These are phyloP conservation scores for Triadica sebifera DNA, from an alignment of 345 rosid genomes.

Conservation along the genomic window DNA sequence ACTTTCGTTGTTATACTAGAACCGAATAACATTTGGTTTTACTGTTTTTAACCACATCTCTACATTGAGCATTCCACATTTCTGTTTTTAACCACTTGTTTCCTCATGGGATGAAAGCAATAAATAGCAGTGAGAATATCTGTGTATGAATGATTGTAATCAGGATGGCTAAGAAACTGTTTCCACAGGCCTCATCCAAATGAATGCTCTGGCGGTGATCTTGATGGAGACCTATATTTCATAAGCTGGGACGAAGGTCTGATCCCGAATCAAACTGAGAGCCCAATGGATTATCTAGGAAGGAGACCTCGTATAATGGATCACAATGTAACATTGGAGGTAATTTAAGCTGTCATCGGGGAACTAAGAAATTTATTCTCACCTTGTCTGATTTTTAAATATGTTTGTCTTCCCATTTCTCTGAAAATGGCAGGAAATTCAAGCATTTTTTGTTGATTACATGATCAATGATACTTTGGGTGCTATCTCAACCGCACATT, in stretches of 20 bases:
- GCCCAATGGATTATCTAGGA: conserved; percentile 89
- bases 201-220: conserved; percentile 99
- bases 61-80: background rate
- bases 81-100: background rate
- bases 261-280: conserved; percentile 58
- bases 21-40: background rate
- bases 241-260: conserved; percentile 85
- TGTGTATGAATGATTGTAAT: too few species aligned
- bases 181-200: conserved; percentile 88
- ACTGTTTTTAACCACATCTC: background rate
- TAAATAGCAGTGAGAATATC: too few species aligned
- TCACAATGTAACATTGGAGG: conserved; percentile 86
- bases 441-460: conserved; percentile 73
- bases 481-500: conserved; percentile 87
- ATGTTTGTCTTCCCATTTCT: background rate
- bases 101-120: background rate
- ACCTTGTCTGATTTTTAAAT: conserved; percentile 1
- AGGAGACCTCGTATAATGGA: conserved; percentile 75
- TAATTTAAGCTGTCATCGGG: conserved; percentile 18
- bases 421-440: conserved; percentile 70
- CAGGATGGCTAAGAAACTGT: conserved; percentile 15
- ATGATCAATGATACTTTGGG: conserved; percentile 92
- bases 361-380: background rate
- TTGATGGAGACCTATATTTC: conserved; percentile 89
- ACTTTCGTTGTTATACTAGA: too few species aligned